Evolutionary conservation across 306 rosid species (phyloP).

Genomic region (Quercus bicolor): DNA sequence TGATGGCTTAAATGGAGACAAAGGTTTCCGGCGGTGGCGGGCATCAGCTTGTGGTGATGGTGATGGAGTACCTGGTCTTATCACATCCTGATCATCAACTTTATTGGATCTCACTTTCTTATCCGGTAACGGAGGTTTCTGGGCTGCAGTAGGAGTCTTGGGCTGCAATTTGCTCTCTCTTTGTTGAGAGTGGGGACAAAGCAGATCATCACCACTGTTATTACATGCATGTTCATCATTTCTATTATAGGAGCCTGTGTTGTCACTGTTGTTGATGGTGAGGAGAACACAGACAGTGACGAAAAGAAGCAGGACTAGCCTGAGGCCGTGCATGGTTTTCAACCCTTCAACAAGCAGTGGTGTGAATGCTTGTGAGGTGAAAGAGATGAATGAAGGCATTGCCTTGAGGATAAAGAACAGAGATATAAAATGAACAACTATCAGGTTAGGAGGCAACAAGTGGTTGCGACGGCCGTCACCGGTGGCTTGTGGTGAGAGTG

Average conservation of each 20-base stretch:
- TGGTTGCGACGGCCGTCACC: slow-evolving; percentile 28
- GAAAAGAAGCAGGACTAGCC: slow-evolving; percentile 56
- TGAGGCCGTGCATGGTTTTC: slow-evolving; percentile 28
- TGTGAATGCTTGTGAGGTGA: slow-evolving; percentile 45
- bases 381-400: slow-evolving; percentile 49
- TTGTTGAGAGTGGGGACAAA: neutral
- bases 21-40: neutral
- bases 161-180: slow-evolving; percentile 12
- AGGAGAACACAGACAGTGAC: slow-evolving; percentile 86
- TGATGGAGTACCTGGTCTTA: neutral
- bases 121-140: no score
- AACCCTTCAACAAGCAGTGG: no score
- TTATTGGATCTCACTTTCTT: no score
- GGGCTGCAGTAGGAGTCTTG: neutral
- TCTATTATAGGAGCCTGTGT: no score
- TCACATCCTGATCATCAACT: no score
- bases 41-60: slow-evolving; percentile 14
- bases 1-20: neutral
- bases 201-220: no score
- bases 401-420: slow-evolving; percentile 38
- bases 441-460: slow-evolving; percentile 38
- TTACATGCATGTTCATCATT: neutral
- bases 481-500: no score
- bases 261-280: neutral
- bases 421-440: slow-evolving; percentile 42